Conservation (phyloP, 441 rosid genomes). For the Daphne laureola region DNA sequence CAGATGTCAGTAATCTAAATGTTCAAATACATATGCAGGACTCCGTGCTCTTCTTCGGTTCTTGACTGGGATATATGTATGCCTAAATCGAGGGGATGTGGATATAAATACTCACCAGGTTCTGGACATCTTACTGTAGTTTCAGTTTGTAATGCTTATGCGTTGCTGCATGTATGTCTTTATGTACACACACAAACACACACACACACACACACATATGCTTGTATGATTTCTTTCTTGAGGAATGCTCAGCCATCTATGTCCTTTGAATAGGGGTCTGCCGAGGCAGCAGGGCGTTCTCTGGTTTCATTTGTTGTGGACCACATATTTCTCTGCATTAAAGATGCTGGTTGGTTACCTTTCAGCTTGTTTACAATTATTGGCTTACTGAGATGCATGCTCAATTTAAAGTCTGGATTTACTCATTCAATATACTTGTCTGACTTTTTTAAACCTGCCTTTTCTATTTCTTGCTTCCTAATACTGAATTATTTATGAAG, state of each 20-base stretch:
- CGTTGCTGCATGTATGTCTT: too few relatives aligned
- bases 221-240: conserved; percentile 4
- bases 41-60: conserved; percentile 98
- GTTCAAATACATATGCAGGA: conserved; percentile 42
- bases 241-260: conserved; percentile 12
- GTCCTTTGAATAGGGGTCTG: conserved; percentile 41
- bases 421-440: not conserved
- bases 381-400: too few relatives aligned
- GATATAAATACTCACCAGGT: conserved; percentile 89
- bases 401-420: too few relatives aligned
- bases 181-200: too few relatives aligned
- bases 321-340: conserved; percentile 92
- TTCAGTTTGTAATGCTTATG: too few relatives aligned
- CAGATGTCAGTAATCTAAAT: not conserved
- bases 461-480: not conserved
- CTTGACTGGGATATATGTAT: conserved; percentile 86
- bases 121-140: conserved; percentile 11
- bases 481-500: conserved; percentile 7
- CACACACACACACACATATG: too few relatives aligned
- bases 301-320: conserved; percentile 86
- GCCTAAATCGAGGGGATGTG: conserved; percentile 93
- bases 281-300: conserved; percentile 92
- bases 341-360: conserved; percentile 75
- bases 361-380: not conserved
- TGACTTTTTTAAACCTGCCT: not conserved